These are phyloP conservation scores for Mallotus nudiflorus DNA, from an alignment of 345 rosid genomes.

Conservation along the genomic window DNA sequence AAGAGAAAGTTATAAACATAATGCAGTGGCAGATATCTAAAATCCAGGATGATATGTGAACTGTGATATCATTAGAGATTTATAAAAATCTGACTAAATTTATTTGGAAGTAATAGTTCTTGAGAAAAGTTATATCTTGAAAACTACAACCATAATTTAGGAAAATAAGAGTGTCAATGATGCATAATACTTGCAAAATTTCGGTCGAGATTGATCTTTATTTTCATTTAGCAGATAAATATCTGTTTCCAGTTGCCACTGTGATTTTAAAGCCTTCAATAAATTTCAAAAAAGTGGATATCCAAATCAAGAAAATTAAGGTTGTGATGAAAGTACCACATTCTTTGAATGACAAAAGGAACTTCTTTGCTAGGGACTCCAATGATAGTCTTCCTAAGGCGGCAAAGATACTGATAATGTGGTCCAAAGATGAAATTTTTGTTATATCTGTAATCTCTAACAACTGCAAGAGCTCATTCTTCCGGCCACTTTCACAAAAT, in stretches of 20 bases:
- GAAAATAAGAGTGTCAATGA: background rate
- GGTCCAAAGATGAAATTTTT: slow-evolving; percentile 42
- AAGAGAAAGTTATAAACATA: background rate
- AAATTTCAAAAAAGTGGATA: background rate
- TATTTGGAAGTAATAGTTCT: background rate
- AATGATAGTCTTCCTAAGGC: slow-evolving; percentile 61
- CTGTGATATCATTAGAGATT: background rate
- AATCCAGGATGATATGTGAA: background rate
- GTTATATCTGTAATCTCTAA: slow-evolving; percentile 60
- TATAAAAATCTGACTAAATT: background rate
- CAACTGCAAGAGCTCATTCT: slow-evolving; percentile 51
- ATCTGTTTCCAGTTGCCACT: slow-evolving; percentile 1
- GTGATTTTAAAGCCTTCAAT: background rate
- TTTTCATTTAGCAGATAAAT: background rate
- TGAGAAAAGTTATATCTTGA: background rate
- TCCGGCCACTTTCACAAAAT: slow-evolving; percentile 58
- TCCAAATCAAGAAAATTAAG: slow-evolving; percentile 8
- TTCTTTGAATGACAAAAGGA: slow-evolving; percentile 46
- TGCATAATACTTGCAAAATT: background rate
- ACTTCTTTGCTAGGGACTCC: slow-evolving; percentile 53
- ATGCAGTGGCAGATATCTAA: background rate
- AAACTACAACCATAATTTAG: background rate
- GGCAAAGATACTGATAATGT: slow-evolving; percentile 47
- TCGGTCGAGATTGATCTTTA: background rate
- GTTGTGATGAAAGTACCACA: slow-evolving; percentile 42